phyloP scores from a whole-genome alignment of 805 yeast species.

The Candida koratica region DNA sequence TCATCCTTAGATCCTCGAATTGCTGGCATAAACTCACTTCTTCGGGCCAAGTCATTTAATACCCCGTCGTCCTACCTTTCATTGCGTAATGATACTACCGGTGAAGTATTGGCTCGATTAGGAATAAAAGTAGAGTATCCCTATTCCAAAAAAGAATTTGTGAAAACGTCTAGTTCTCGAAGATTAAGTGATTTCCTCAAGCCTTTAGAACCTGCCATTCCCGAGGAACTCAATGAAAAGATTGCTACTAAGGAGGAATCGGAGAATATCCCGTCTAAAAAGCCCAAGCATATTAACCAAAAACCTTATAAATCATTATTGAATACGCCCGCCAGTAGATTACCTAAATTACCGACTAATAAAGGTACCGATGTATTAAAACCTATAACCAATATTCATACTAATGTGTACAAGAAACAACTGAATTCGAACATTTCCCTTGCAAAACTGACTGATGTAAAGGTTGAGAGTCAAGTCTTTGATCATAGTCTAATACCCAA shows the following conservation, averaged over 20 bases:
- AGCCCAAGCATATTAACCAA: conserved; percentile 1
- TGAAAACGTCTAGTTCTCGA: conserved; percentile 38
- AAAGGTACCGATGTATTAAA: conserved; percentile 3
- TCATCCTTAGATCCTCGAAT: conserved; percentile 41
- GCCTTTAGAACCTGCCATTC: conserved; percentile 2
- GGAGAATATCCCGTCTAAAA: conserved; percentile 1
- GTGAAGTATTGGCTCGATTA: conserved; percentile 32
- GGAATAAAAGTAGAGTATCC: conserved; percentile 29
- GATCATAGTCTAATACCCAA: conserved; percentile 30
- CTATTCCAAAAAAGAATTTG: conserved; percentile 11
- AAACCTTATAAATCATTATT: conserved; percentile 11
- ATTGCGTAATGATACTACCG: conserved; percentile 24
- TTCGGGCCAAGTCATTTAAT: conserved; percentile 36
- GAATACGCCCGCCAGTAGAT: conserved; percentile 1
- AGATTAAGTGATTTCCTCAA: conserved; percentile 23
- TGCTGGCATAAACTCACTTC: conserved; percentile 19
- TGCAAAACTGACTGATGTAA: neutral
- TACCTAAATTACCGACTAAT: conserved; percentile 9
- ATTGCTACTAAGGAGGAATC: conserved; percentile 6
- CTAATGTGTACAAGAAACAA: conserved; percentile 4
- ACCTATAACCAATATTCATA: conserved; percentile 7
- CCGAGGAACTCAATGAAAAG: conserved; percentile 5
- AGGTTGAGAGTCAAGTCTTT: conserved; percentile 4
- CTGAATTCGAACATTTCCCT: neutral
- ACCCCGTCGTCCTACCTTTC: conserved; percentile 23